Base-by-base conservation (phyloP, 176 grass and related monocot genomes). In the Eragrostis nindensis region DNA sequence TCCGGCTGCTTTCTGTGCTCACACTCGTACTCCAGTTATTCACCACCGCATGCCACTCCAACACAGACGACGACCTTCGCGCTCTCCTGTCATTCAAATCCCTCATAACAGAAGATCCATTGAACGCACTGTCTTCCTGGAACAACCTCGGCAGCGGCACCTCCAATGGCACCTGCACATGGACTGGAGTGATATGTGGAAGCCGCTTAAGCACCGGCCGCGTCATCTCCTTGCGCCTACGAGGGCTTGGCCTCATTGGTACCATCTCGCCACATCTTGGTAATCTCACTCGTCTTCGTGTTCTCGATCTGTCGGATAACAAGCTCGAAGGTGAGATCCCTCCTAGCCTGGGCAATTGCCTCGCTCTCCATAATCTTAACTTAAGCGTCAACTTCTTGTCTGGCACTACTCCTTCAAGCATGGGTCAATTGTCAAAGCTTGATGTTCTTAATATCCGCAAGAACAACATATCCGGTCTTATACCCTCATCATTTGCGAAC, bases 291-390 rank as follows among this genome's bases (percentile, higher is more conserved):
- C 32, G 14, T 2, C 64, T 80, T 2, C 64, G 64, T 5, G 36
- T 43, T 8, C 64, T 80, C 10, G 77, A 80, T 56, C 15, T 80
- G 0, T 80, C 77, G 0, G 32, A 55, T 32, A 80, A 80, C 48
- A 68, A 56, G 21, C 49, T 80, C 5, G 5, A 43, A 80, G 77
- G 77, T 68, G 49, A 44, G n/a, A 69, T 80, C 24, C 77, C 77
- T 55, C 10, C 77, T 40, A 19, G 49, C 77, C 77, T 80, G 55
- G 77, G 5, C 22, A 56, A 43, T 1, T 69, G 64, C 38, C 27
- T 19, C 5, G 30, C 5, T 0, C 77, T 80, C 15, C 49, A 19
- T 0, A 41, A 18, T 3, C 64, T 80, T 7, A 80, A 80, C 64
- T 4, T 80, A 48, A 69, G 77, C 66, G 5, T 10, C 8, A 68